These are phyloP conservation scores for Zostera marina DNA, from an alignment of 116 monocot genomes.

Conservation along the genomic window DNA sequence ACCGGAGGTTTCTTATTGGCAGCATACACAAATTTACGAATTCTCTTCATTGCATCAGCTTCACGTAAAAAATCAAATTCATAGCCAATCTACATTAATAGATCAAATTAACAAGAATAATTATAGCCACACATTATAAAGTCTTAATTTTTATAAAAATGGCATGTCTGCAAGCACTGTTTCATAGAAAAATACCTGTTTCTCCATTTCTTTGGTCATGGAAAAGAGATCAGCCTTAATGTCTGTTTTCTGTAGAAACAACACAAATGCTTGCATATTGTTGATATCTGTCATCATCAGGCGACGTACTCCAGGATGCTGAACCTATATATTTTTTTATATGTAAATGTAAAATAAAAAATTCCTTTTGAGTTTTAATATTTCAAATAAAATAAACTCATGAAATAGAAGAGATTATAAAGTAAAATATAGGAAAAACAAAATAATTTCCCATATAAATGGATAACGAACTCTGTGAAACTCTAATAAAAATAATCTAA, in stretches of 20 bases:
- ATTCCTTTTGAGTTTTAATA: too few species aligned
- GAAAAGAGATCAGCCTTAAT: constrained; percentile 92
- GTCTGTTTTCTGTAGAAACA: constrained; percentile 90
- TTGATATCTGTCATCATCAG: constrained; percentile 93
- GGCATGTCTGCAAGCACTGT: too few species aligned
- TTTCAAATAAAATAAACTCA: too few species aligned
- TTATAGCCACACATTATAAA: too few species aligned
- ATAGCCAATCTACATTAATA: constrained; percentile 44
- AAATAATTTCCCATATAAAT: too few species aligned
- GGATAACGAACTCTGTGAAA: too few species aligned
- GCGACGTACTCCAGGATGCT: constrained; percentile 83
- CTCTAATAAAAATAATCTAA: too few species aligned
- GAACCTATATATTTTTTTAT: constrained; percentile 35
- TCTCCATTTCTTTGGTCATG: constrained; percentile 81
- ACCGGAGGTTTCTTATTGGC: constrained; percentile 76
- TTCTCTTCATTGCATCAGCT: constrained; percentile 81
- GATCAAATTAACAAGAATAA: background rate
- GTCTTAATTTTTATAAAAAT: too few species aligned
- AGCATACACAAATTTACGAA: constrained; percentile 29
- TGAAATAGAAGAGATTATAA: too few species aligned
- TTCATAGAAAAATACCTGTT: constrained; percentile 31
- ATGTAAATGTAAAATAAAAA: constrained; percentile 2
- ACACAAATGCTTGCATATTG: constrained; percentile 76
- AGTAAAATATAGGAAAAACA: too few species aligned
- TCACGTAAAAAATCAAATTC: constrained; percentile 91